Conservation (phyloP, 805 yeast species). For the Kuraishia cidri region DNA sequence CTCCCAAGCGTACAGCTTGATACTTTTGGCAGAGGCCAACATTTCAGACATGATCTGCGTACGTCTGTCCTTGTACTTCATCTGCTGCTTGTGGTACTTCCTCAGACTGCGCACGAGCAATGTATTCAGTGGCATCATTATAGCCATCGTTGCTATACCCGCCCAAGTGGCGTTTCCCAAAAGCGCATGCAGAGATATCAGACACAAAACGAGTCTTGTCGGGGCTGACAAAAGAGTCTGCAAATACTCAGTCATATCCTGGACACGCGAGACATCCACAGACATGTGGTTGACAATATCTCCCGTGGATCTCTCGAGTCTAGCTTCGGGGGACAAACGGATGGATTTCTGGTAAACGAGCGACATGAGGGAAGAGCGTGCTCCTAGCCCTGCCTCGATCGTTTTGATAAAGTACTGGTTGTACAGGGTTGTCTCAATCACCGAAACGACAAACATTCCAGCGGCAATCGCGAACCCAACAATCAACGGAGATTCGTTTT, state of each 20-base stretch:
- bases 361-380: conserved; percentile 58
- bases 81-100: conserved; percentile 39
- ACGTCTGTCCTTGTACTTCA: conserved; percentile 56
- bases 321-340: conserved; percentile 55
- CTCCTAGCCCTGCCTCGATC: conserved; percentile 53
- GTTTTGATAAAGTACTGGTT: conserved; percentile 62
- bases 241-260: conserved; percentile 44
- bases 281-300: conserved; percentile 74
- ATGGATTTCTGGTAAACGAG: conserved; percentile 66
- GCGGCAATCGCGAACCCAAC: conserved; percentile 57
- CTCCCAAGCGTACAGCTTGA: conserved; percentile 68
- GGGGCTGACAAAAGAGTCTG: conserved; percentile 54
- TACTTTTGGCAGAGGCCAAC: conserved; percentile 48
- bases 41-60: conserved; percentile 52
- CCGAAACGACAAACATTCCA: conserved; percentile 53
- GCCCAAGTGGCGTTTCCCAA: conserved; percentile 52
- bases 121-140: conserved; percentile 54
- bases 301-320: conserved; percentile 56
- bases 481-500: conserved; percentile 28
- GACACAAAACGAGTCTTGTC: conserved; percentile 40
- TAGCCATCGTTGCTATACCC: conserved; percentile 41
- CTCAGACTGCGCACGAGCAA: conserved; percentile 34
- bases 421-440: conserved; percentile 50
- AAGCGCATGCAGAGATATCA: conserved; percentile 43
- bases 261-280: conserved; percentile 64